These are phyloP conservation scores for Pseudocercospora crystallina DNA, from an alignment of 2,329 filamentous ascomycete genomes.

Conservation along the genomic window DNA sequence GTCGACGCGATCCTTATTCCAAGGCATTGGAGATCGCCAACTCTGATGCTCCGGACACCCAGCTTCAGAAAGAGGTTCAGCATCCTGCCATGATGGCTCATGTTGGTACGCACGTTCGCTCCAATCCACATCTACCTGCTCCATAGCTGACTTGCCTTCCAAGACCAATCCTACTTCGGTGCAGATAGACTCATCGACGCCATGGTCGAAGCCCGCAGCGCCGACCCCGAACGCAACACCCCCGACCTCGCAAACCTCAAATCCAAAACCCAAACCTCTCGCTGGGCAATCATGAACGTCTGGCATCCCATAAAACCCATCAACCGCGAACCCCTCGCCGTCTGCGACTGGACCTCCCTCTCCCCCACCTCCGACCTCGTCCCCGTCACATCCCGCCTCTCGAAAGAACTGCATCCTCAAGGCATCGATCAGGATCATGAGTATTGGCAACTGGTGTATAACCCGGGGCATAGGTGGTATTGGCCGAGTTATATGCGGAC, in stretches of 20 bases:
- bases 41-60: slow-evolving; percentile 1
- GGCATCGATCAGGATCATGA: not conserved
- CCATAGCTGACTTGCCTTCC: too few species aligned
- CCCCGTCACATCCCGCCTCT: not conserved
- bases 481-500: slow-evolving; percentile 17
- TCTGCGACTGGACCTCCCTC: slow-evolving; percentile 13
- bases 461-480: slow-evolving; percentile 18
- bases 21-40: not conserved
- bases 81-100: slow-evolving; percentile 6
- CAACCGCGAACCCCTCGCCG: slow-evolving; percentile 14
- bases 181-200: too few species aligned
- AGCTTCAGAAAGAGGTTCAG: not conserved
- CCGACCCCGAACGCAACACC: too few species aligned
- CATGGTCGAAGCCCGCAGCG: too few species aligned
- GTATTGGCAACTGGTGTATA: slow-evolving; percentile 6
- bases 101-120: not conserved
- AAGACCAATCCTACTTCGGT: not conserved
- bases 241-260: too few species aligned
- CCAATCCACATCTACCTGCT: too few species aligned
- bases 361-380: slow-evolving; percentile 7
- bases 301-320: slow-evolving; percentile 21
- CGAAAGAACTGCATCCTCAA: not conserved
- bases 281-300: slow-evolving; percentile 16
- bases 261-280: too few species aligned
- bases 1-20: slow-evolving; percentile 3